phyloP scores from a whole-genome alignment of 306 rosid species.

The Hippophae tibetana region DNA sequence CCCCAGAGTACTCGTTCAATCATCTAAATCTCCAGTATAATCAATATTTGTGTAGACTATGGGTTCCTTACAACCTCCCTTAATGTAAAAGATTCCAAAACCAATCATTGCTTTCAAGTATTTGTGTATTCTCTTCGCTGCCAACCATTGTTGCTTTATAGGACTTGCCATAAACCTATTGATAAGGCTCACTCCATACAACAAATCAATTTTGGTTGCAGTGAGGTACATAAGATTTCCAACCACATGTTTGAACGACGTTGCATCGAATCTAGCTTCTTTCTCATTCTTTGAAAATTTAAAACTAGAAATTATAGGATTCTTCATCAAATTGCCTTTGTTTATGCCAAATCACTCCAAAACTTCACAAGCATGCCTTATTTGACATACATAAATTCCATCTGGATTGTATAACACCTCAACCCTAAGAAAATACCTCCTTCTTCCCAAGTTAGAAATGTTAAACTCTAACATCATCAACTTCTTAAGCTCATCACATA shows the following conservation, averaged over 20 bases:
- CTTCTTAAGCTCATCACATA: too few species aligned
- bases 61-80: not conserved
- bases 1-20: not conserved
- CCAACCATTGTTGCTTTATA: not conserved
- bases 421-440: too few species aligned
- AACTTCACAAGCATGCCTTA: not conserved
- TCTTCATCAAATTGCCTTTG: not conserved
- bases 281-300: not conserved
- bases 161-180: not conserved
- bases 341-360: not conserved
- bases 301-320: not conserved
- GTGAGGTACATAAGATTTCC: too few species aligned
- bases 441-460: too few species aligned
- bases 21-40: not conserved
- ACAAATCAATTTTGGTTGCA: too few species aligned
- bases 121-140: not conserved
- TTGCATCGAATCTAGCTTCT: not conserved
- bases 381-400: not conserved
- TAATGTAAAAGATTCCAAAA: not conserved
- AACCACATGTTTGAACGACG: not conserved
- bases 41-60: not conserved
- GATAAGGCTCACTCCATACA: not conserved
- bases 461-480: too few species aligned
- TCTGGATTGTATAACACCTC: too few species aligned
- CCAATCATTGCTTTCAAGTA: not conserved